These are phyloP conservation scores for Claviceps humidiphila DNA, from an alignment of 2,329 filamentous ascomycete genomes.

Conservation along the genomic window DNA sequence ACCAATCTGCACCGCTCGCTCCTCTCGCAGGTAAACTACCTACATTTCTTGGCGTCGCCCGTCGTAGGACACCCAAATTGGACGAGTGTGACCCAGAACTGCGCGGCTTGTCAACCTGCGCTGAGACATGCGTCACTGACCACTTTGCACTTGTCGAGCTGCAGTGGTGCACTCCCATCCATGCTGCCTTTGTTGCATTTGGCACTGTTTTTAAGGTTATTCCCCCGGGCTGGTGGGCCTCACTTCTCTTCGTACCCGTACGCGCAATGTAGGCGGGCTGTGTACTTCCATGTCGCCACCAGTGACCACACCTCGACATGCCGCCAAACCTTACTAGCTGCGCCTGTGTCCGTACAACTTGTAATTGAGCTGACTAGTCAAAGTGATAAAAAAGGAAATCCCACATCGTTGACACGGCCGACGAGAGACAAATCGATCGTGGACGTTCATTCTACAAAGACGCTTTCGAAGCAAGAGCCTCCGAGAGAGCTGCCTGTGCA, in stretches of 20 bases:
- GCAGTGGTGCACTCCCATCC: not conserved
- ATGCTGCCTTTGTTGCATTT: not conserved
- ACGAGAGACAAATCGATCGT: not conserved
- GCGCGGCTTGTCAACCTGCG: not conserved
- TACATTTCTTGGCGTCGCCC: conserved; percentile 3
- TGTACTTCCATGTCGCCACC: too few species aligned
- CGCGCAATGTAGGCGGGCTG: not conserved
- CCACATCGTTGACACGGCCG: not conserved
- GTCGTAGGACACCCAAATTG: not conserved
- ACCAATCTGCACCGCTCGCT: not conserved
- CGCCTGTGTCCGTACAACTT: not conserved
- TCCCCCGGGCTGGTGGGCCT: not conserved
- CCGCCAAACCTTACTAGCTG: not conserved
- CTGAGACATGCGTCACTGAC: conserved; percentile 2
- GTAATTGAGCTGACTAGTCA: too few species aligned
- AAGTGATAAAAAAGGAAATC: not conserved
- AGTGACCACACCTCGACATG: not conserved
- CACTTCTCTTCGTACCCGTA: not conserved
- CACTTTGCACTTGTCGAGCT: not conserved
- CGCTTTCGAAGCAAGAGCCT: not conserved
- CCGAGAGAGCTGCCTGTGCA: not conserved
- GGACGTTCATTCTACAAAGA: not conserved
- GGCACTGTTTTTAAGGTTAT: conserved; percentile 8
- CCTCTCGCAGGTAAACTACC: not conserved
- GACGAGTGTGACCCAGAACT: not conserved